Evolutionary conservation across 805 yeast genomes (phyloP).

Genomic region (Candida palmyrensis): DNA sequence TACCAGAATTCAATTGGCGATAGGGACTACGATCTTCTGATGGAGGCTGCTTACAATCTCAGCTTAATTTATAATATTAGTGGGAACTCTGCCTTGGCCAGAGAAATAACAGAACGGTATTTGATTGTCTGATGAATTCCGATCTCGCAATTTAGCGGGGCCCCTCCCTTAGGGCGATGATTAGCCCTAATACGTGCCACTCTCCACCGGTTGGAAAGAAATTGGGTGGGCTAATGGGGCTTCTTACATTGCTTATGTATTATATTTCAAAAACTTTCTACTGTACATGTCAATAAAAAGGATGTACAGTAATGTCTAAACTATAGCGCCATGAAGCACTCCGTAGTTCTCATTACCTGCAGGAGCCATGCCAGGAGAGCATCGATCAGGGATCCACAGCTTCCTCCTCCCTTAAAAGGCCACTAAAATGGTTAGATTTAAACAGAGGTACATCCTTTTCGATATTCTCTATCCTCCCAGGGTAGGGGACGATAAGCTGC

Average conservation of each 20-base stretch:
- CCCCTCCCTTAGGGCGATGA: no score
- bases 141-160: no score
- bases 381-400: no score
- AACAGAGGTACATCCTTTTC: constrained; percentile 78
- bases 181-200: no score
- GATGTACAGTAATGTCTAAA: no score
- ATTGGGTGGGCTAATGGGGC: not conserved
- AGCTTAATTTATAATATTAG: constrained; percentile 67
- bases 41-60: constrained; percentile 84
- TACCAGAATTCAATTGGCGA: constrained; percentile 31
- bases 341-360: no score
- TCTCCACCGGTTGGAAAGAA: no score
- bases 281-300: no score
- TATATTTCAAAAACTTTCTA: no score
- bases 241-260: not conserved
- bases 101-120: constrained; percentile 58
- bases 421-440: constrained; percentile 73
- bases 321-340: no score
- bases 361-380: no score
- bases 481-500: constrained; percentile 8
- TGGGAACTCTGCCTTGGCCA: constrained; percentile 67
- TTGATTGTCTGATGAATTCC: constrained; percentile 31
- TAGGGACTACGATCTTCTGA: constrained; percentile 55
- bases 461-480: constrained; percentile 65
- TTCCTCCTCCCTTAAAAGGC: no score